A percentile compares a stretch with the other conserved stretches of the same genome.
phyloP scores from a whole-genome alignment of 352 stramenopile species.

The Phytophthora kernoviae region DNA sequence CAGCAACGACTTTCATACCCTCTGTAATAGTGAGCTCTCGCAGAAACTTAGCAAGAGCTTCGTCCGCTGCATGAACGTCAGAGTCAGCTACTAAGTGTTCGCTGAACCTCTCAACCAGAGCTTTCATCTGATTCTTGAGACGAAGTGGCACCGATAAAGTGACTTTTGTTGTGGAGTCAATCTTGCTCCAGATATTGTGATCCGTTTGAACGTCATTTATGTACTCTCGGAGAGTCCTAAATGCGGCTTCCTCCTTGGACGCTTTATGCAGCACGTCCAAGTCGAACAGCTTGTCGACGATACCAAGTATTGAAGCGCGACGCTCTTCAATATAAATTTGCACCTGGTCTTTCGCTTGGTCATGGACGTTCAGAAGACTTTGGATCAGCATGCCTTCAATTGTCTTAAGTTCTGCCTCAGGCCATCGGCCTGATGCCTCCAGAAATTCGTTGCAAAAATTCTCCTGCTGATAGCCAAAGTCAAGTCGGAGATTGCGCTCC shows the following conservation, averaged over 20 bases:
- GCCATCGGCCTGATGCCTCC: conserved; percentile 23
- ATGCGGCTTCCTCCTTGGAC: conserved; percentile 10
- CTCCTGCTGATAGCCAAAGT: not conserved
- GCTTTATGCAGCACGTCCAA: conserved; percentile 35
- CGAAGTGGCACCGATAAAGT: conserved; percentile 26
- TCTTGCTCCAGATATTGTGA: conserved; percentile 17
- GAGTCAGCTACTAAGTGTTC: not conserved
- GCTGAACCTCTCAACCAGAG: conserved; percentile 21
- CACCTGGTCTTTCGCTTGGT: conserved; percentile 26
- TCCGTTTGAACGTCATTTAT: conserved; percentile 25
- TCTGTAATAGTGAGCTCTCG: conserved; percentile 26
- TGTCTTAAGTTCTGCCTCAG: conserved; percentile 21
- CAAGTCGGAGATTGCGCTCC: conserved; percentile 20
- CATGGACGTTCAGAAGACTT: conserved; percentile 19
- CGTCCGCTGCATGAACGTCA: not conserved
- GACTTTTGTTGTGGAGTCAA: conserved; percentile 16
- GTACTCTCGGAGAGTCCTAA: conserved; percentile 8
- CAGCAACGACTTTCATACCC: not conserved
- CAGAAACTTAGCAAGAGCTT: conserved; percentile 19
- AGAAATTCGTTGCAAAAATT: conserved; percentile 17
- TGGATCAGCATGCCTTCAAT: conserved; percentile 27
- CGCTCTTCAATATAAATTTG: conserved; percentile 28
- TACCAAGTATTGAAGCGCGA: conserved; percentile 13
- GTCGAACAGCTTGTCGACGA: conserved; percentile 33
- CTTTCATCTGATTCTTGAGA: conserved; percentile 37